These are phyloP conservation scores for Penicillium polonicum DNA, from an alignment of 2,329 filamentous ascomycete species.

Conservation along the genomic window DNA sequence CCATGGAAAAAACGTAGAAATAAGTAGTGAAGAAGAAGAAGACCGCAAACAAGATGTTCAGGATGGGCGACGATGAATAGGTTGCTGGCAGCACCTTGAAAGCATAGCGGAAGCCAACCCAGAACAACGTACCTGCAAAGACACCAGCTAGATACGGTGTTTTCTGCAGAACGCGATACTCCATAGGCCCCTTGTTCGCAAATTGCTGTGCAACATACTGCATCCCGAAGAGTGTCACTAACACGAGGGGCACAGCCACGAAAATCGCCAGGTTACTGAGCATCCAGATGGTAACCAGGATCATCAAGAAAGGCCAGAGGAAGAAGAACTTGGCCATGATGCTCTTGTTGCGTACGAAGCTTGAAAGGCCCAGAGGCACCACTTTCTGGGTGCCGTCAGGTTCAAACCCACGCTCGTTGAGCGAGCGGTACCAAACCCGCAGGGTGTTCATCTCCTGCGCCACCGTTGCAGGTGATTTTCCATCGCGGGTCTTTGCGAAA, in stretches of 20 bases:
- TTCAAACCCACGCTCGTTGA: conserved; percentile 81
- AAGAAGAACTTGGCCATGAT: conserved; percentile 88
- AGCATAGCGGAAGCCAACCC: conserved; percentile 74
- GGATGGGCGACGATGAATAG: conserved; percentile 64
- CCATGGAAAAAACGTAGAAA: conserved; percentile 86
- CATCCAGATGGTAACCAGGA: conserved; percentile 69
- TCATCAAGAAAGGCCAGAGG: conserved; percentile 76
- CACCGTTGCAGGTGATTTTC: conserved; percentile 84
- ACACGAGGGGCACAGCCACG: conserved; percentile 69
- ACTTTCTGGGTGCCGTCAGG: conserved; percentile 69
- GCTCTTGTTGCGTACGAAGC: conserved; percentile 69
- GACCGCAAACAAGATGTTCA: conserved; percentile 72
- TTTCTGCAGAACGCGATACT: conserved; percentile 87
- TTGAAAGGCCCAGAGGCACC: conserved; percentile 70
- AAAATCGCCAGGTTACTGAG: conserved; percentile 73
- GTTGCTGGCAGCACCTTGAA: conserved; percentile 70
- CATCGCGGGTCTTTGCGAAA: conserved; percentile 82
- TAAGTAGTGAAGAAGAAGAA: conserved; percentile 69
- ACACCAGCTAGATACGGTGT: conserved; percentile 94
- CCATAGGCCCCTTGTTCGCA: conserved; percentile 76
- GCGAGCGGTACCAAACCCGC: conserved; percentile 75
- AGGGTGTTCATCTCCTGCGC: conserved; percentile 87
- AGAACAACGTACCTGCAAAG: conserved; percentile 82
- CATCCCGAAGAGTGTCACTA: conserved; percentile 63
- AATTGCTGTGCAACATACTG: conserved; percentile 77